Conservation (phyloP, 2,329 filamentous ascomycete genomes). For the Magnaporthiopsis incrustans region DNA sequence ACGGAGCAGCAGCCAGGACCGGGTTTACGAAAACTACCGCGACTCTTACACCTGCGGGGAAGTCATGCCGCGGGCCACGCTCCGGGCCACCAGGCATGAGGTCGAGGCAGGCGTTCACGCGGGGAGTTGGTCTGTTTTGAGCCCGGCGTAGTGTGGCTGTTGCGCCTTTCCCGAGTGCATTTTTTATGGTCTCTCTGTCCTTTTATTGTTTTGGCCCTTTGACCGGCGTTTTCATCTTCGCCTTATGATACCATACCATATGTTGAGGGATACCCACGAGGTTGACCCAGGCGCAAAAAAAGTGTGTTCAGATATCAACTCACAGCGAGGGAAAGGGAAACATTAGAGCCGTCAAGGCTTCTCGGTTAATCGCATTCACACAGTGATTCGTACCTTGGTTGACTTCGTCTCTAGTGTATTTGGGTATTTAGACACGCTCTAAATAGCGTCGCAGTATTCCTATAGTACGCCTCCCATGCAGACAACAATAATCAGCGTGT, state of each 20-base stretch:
- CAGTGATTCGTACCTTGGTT: not conserved
- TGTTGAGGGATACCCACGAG: not conserved
- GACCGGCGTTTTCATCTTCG: not conserved
- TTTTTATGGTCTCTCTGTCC: not conserved
- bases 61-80: not conserved
- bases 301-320: too few species aligned
- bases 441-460: not conserved
- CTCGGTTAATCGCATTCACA: too few species aligned
- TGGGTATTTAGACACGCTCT: not conserved
- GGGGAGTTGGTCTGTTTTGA: constrained; percentile 5
- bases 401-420: not conserved
- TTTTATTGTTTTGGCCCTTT: not conserved
- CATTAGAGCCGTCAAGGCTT: too few species aligned
- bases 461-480: constrained; percentile 8
- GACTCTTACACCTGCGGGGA: not conserved
- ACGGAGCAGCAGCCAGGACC: not conserved
- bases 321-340: too few species aligned
- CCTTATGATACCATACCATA: not conserved
- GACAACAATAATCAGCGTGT: not conserved
- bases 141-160: not conserved
- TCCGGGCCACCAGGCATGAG: not conserved
- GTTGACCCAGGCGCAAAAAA: too few species aligned
- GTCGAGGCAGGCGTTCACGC: constrained; percentile 3
- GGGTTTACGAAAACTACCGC: not conserved
- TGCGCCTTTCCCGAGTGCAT: not conserved